Base-by-base conservation (phyloP, 495 filamentous ascomycete species). In the Hypoxylon perforatum region DNA sequence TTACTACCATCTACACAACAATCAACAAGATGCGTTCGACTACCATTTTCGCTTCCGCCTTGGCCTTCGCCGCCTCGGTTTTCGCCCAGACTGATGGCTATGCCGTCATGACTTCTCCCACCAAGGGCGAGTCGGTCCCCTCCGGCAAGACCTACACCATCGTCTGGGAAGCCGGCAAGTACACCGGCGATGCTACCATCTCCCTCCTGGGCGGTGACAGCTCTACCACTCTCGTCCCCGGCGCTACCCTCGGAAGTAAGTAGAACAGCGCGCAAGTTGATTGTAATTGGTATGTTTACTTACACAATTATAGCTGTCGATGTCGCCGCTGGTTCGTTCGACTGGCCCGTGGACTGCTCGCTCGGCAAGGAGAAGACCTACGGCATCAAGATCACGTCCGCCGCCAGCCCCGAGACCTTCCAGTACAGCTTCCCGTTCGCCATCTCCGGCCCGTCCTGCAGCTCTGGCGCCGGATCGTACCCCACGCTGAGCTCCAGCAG, bases 381-480 rank as follows among this genome's bases (percentile, higher is more conserved):
- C 64, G 81, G 81, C 55, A 69, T 84, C 71, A 74, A 73, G 73
- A 74, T 84, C 70, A 63, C 61, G 45, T 68, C 69, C 39, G 76
- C 77, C 21, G 60, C 65, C 61, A 59, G 81, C 65, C 21, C 50
- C 10, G 47, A 18, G n/a, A 70, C 75, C 65, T 83, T 79, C 78
- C 81, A 84, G 75, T 84, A 79, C 77, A 76, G 75, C 17, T 80
- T 80, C 77, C 81, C 81, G 42, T 84, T 84, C 76, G 36, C 70
- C 63, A 81, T 84, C 71, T 65, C 50, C 21, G 68, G 67, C 21
- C 67, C 72, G 19, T 76, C 69, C 36, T 72, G 67, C 67, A 25
- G 17, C 48, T 35, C 2, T 9, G 30, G 46, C 36, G 57, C 46
- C 15, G 49, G 44, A 45, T 18, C 61, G 46, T 49, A 52, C 22